Base-by-base conservation (phyloP, 23 red algal genomes). In the Porphyridium purpureum region DNA sequence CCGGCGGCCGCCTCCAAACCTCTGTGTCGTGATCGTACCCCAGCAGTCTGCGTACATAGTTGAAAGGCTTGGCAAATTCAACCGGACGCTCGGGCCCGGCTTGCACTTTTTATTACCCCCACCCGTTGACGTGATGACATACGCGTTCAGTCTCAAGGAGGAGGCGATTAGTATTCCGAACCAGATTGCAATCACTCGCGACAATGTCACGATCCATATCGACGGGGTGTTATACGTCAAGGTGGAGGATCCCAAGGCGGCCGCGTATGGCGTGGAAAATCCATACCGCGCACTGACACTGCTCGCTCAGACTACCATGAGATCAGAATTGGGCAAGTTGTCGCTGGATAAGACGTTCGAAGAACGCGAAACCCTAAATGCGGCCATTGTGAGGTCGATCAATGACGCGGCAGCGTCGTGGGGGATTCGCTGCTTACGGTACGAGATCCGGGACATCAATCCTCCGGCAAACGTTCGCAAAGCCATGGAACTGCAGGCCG, bases 221-320 rank as follows among this genome's bases (percentile, higher is more conserved):
- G 72, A 93, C 41, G 86, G 62, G 0, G 57, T 83, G 1, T 23
- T 93, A 24, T 93, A 79, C 55, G 58, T 70, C 8, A 49, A 63
- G 20, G 70, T 93, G 11, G 86, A 82, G 29, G 76, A 93, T 57
- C 49, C 86, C 0, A 70, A 69, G 20, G 51, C 47, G 38, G 74
- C 86, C 19, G 75, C 86, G 29, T 93, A 93, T 36, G 76, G 72
- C 5, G 74, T 93, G 27, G 86, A 93, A 54, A 75, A 93, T 50
- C 59, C 76, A 11, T 78, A 83, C 27, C 57, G 60, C 31, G 60
- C 86, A 3, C 26, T 82, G 29, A 66, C 79, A 2, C 55, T 83
- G 7, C 67, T 93, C 2, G 67, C 74, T 1, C 75, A 83, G 34
- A 93, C 74, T 21, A 76, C 60, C 24, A 93, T 93, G 48, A 56